phyloP scores from a whole-genome alignment of 768 basidiomycete genomes.

The Naganishia randhawae region DNA sequence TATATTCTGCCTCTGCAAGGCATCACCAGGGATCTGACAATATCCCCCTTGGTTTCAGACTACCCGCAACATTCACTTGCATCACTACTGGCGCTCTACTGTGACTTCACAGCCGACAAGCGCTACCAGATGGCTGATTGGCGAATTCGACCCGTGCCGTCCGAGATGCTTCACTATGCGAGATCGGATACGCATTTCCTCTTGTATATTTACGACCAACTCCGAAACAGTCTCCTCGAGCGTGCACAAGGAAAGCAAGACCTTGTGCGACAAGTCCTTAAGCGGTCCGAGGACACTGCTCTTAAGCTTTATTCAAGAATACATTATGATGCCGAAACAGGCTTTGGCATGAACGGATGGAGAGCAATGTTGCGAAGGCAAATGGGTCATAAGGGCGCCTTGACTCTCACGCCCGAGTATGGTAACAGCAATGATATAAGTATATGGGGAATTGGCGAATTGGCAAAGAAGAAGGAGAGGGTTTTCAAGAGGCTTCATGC shows the following conservation, averaged over 20 bases:
- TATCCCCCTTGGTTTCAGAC: slow-evolving; percentile 54
- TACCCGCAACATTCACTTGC: slow-evolving; percentile 81
- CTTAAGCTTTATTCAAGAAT: slow-evolving; percentile 68
- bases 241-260: slow-evolving; percentile 50
- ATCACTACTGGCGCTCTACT: slow-evolving; percentile 78
- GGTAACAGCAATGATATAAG: slow-evolving; percentile 28
- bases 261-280: slow-evolving; percentile 64
- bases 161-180: slow-evolving; percentile 87
- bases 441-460: slow-evolving; percentile 24
- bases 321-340: slow-evolving; percentile 63
- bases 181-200: slow-evolving; percentile 95
- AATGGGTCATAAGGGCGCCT: slow-evolving; percentile 59
- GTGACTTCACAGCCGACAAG: slow-evolving; percentile 86
- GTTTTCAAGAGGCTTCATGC: slow-evolving; percentile 70
- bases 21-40: background rate
- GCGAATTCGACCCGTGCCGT: slow-evolving; percentile 82
- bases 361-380: slow-evolving; percentile 72
- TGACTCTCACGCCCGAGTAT: slow-evolving; percentile 11
- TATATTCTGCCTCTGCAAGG: background rate
- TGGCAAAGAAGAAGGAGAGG: slow-evolving; percentile 56
- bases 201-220: slow-evolving; percentile 82
- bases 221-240: slow-evolving; percentile 75
- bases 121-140: slow-evolving; percentile 96
- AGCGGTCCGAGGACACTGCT: slow-evolving; percentile 71
- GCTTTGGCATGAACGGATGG: slow-evolving; percentile 70